Percentiles rank a stretch among this genome's conserved stretches.
Conservation (phyloP, 2,329 filamentous ascomycete species). For the Zymoseptoria tritici region DNA sequence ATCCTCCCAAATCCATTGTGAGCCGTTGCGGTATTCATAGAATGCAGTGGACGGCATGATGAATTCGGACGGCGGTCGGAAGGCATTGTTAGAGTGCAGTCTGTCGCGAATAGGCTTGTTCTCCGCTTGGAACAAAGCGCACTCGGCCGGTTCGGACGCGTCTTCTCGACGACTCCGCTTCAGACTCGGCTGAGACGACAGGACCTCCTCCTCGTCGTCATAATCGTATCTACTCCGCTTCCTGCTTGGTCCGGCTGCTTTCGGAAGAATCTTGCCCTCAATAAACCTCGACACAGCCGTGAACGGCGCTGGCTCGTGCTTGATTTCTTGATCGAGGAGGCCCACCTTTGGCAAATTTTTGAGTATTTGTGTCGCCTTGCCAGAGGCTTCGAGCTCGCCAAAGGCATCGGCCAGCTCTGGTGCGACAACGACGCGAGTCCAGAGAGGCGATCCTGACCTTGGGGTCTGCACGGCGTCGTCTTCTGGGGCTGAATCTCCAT, state of each 20-base stretch:
- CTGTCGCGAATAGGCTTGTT: slow-evolving; percentile 86
- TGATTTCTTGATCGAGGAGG: slow-evolving; percentile 6
- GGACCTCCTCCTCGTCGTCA: slow-evolving; percentile 53
- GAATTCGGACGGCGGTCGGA: slow-evolving; percentile 85
- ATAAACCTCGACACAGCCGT: slow-evolving; percentile 73
- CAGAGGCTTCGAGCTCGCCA: slow-evolving; percentile 18
- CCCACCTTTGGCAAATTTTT: slow-evolving; percentile 21
- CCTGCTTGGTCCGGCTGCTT: slow-evolving; percentile 55
- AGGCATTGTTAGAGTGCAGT: slow-evolving; percentile 83
- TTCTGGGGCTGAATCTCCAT: slow-evolving; percentile 25
- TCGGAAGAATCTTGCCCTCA: slow-evolving; percentile 68
- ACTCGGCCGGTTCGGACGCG: slow-evolving; percentile 62
- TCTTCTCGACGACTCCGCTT: slow-evolving; percentile 34
- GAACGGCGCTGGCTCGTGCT: slow-evolving; percentile 7
- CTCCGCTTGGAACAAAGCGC: slow-evolving; percentile 82
- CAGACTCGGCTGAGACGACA: slow-evolving; percentile 29
- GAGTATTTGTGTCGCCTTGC: slow-evolving; percentile 24
- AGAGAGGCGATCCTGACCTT: slow-evolving; percentile 7
- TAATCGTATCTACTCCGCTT: slow-evolving; percentile 83
- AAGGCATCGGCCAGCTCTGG: slow-evolving; percentile 23
- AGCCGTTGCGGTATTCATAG: slow-evolving; percentile 78
- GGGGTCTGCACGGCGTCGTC: slow-evolving; percentile 27
- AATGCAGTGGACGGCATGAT: slow-evolving; percentile 85
- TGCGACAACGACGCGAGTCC: slow-evolving; percentile 20
- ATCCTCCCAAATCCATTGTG: slow-evolving; percentile 84